These are phyloP conservation scores for Zygnema cylindricum DNA, from an alignment of 139 green algal genomes.

Conservation along the genomic window DNA sequence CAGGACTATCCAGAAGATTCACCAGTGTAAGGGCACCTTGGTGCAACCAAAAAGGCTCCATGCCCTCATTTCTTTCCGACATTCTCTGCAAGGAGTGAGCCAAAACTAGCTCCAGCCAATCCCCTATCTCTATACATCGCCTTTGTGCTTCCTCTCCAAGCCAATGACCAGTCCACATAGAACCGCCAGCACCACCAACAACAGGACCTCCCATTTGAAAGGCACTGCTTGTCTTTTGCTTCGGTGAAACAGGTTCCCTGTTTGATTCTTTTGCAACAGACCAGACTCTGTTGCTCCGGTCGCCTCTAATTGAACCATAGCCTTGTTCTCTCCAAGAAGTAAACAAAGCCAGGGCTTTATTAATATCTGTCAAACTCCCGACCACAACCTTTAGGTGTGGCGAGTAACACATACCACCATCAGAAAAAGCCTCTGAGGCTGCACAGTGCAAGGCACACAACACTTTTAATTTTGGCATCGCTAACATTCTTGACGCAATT, in stretches of 20 bases:
- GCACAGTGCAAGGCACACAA: slow-evolving; percentile 16
- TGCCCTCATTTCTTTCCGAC: background rate
- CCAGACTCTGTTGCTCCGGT: too few species aligned
- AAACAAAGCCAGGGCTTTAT: background rate
- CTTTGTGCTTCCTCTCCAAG: background rate
- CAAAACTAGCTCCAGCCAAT: background rate
- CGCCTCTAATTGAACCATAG: background rate
- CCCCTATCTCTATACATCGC: background rate
- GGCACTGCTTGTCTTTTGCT: background rate
- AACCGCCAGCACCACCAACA: background rate
- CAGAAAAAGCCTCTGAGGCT: background rate
- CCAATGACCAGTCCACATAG: background rate
- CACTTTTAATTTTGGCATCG: background rate
- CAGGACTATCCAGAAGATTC: background rate
- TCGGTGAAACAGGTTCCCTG: background rate
- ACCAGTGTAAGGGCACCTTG: slow-evolving; percentile 15
- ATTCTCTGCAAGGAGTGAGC: background rate
- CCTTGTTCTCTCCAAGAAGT: background rate
- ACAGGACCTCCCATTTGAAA: background rate
- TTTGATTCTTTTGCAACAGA: background rate
- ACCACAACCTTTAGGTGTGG: background rate
- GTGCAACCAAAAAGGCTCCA: slow-evolving; percentile 35
- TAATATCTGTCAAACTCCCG: background rate
- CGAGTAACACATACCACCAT: background rate
- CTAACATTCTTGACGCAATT: background rate